These are phyloP conservation scores for Saprolegnia diclina DNA, from an alignment of 352 stramenopile genomes.

Conservation along the genomic window DNA sequence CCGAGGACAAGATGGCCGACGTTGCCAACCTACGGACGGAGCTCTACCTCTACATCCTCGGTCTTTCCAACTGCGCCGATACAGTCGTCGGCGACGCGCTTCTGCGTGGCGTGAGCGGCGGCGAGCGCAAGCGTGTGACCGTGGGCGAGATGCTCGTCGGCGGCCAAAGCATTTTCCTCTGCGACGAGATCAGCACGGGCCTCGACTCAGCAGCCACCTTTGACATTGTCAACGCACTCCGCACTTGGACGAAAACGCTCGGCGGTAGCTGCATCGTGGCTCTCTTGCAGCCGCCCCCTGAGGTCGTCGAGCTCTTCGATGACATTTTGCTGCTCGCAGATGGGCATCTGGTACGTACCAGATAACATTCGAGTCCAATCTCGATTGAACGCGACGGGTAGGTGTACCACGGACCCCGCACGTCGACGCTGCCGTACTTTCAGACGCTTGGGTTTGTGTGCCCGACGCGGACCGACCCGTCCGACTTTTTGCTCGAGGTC, in stretches of 20 bases:
- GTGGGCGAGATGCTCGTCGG: conserved; percentile 88
- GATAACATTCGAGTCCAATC: conserved; percentile 26
- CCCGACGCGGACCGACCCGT: conserved; percentile 48
- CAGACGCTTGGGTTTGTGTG: conserved; percentile 42
- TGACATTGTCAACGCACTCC: conserved; percentile 82
- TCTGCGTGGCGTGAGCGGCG: conserved; percentile 87
- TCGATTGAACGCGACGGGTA: background rate
- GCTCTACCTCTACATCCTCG: conserved; percentile 75
- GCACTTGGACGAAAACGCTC: conserved; percentile 39
- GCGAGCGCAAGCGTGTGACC: conserved; percentile 86
- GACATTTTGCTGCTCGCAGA: conserved; percentile 49
- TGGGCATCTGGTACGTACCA: conserved; percentile 29
- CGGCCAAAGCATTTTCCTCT: conserved; percentile 67
- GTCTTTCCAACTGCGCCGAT: conserved; percentile 81
- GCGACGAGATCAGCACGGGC: conserved; percentile 91
- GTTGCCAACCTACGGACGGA: conserved; percentile 63
- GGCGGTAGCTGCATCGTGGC: conserved; percentile 39
- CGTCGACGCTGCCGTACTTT: conserved; percentile 54
- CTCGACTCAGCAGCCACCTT: conserved; percentile 89
- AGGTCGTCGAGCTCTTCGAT: conserved; percentile 48
- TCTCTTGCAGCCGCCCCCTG: conserved; percentile 52
- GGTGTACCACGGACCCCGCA: conserved; percentile 30
- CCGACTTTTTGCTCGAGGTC: conserved; percentile 67
- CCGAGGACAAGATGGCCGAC: conserved; percentile 61
- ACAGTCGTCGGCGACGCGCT: conserved; percentile 89